These are phyloP conservation scores for Alternaria novae-zelandiae DNA, from an alignment of 2,329 filamentous ascomycete species.

Conservation along the genomic window DNA sequence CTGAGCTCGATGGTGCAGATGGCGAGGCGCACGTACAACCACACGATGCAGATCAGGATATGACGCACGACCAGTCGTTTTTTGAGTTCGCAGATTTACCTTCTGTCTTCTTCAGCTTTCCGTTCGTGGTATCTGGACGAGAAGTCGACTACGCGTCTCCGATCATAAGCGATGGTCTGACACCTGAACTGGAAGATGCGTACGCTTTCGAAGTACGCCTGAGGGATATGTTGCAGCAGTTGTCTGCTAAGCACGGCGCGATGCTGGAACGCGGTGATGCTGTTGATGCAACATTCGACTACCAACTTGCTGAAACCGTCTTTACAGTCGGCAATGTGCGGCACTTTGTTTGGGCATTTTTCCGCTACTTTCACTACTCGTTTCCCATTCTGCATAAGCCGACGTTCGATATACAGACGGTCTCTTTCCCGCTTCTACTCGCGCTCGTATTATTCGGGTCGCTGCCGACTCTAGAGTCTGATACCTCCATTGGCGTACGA, in stretches of 20 bases:
- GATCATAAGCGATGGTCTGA: background rate
- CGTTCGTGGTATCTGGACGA: background rate
- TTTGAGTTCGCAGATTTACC: background rate
- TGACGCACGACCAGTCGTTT: background rate
- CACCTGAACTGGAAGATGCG: background rate
- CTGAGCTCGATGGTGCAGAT: background rate
- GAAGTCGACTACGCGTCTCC: background rate
- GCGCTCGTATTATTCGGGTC: background rate
- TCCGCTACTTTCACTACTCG: background rate
- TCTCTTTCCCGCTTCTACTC: background rate
- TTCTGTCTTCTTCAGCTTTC: background rate
- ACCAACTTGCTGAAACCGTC: background rate
- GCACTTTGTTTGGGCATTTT: background rate
- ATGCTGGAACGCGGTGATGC: background rate
- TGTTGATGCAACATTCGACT: background rate
- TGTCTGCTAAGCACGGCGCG: background rate
- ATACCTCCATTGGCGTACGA: background rate
- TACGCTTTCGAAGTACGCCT: background rate
- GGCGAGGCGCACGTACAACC: background rate
- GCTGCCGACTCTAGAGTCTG: background rate
- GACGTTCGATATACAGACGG: background rate
- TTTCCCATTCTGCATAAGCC: background rate
- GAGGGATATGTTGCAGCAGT: background rate
- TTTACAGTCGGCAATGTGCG: background rate
- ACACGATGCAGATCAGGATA: background rate